Conservation (phyloP, 2,329 filamentous ascomycete genomes). For the Aspergillus sp. region DNA sequence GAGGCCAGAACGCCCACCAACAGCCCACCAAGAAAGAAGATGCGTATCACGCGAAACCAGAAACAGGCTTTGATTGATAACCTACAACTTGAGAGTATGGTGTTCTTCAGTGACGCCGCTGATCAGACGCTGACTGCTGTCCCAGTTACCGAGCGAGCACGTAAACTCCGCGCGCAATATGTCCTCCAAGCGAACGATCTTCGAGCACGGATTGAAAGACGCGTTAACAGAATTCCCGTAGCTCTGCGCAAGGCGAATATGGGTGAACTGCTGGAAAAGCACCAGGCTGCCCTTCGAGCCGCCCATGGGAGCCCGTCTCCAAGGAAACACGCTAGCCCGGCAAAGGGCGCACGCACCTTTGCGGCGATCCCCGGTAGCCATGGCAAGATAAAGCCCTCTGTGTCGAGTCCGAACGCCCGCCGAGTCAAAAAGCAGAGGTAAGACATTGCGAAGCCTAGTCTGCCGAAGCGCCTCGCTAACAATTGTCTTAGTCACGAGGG, state of each 20-base stretch:
- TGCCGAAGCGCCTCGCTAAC: neutral
- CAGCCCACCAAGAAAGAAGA: constrained; percentile 63
- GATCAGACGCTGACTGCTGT: constrained; percentile 11
- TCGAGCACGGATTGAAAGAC: constrained; percentile 81
- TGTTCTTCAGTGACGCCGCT: neutral
- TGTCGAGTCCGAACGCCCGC: constrained; percentile 27
- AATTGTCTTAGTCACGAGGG: constrained; percentile 57
- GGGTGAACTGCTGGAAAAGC: constrained; percentile 68
- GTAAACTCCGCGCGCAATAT: constrained; percentile 85
- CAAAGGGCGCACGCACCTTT: constrained; percentile 28
- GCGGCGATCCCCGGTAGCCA: constrained; percentile 28
- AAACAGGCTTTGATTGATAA: constrained; percentile 89
- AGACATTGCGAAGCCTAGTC: neutral
- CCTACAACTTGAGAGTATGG: constrained; percentile 79
- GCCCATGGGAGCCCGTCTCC: constrained; percentile 28
- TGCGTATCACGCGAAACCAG: constrained; percentile 65
- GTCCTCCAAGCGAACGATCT: constrained; percentile 82
- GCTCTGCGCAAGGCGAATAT: constrained; percentile 76
- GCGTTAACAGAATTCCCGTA: constrained; percentile 86
- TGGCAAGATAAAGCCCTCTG: constrained; percentile 24
- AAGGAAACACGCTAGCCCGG: constrained; percentile 28
- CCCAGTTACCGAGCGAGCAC: constrained; percentile 79
- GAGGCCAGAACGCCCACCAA: constrained; percentile 41
- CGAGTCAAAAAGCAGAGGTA: constrained; percentile 33
- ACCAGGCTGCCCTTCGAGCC: constrained; percentile 27